phyloP scores from a whole-genome alignment of 2,329 filamentous ascomycete species.

The Colletotrichum sp. region DNA sequence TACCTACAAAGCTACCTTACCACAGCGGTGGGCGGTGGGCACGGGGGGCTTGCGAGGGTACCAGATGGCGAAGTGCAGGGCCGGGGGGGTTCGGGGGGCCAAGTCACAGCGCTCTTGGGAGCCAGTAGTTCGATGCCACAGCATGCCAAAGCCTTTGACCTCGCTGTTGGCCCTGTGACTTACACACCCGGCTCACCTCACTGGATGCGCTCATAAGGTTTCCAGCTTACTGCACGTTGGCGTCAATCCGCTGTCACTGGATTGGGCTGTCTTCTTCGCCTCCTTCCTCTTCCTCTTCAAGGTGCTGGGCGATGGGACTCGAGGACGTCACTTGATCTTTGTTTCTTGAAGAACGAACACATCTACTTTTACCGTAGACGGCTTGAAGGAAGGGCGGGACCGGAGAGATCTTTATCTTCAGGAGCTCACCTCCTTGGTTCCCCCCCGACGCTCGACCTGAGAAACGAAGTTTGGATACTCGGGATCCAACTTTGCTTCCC shows the following conservation, averaged over 20 bases:
- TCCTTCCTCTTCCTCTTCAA: background rate
- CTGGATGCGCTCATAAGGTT: background rate
- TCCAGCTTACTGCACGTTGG: conserved; percentile 5
- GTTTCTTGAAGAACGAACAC: background rate
- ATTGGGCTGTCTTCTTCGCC: background rate
- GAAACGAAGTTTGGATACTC: background rate
- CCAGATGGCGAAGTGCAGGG: background rate
- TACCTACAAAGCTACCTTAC: conserved; percentile 2
- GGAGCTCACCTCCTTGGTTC: background rate
- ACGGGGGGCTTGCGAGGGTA: background rate
- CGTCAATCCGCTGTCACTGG: background rate
- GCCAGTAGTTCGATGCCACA: conserved; percentile 12
- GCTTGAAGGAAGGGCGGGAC: background rate
- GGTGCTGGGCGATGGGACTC: background rate
- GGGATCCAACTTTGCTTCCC: background rate
- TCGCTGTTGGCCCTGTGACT: conserved; percentile 6
- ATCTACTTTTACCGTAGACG: background rate
- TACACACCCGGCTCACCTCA: background rate
- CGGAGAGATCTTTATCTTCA: background rate
- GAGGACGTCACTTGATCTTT: background rate
- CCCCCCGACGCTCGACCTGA: background rate
- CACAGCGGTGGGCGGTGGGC: background rate
- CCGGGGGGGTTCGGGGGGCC: background rate
- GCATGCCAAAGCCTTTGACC: background rate
- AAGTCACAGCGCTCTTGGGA: conserved; percentile 12